Percentiles rank a stretch among this genome's conserved stretches.
Conservation (phyloP, 2,329 filamentous ascomycete genomes). For the Thielaviopsis euricoi region DNA sequence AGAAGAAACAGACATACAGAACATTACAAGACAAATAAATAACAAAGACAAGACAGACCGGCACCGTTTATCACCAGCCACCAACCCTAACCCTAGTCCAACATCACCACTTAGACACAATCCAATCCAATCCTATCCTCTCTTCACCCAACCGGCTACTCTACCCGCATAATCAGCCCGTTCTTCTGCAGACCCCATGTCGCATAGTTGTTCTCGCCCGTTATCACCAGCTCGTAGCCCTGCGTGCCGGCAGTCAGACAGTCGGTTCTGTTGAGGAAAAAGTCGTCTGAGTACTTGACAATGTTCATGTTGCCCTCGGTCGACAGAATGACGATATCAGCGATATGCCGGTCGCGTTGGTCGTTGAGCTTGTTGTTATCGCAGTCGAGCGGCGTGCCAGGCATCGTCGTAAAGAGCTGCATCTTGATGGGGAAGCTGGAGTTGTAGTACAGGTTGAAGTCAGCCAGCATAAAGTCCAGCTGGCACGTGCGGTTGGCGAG, state of each 20-base stretch:
- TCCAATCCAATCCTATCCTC: too few species aligned
- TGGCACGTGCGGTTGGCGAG: constrained; percentile 15
- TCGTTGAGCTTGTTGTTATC: constrained; percentile 15
- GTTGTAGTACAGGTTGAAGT: constrained; percentile 14
- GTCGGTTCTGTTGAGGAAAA: background rate
- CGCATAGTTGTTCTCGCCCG: constrained; percentile 4
- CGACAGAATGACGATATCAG: constrained; percentile 7
- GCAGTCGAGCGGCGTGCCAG: constrained; percentile 14
- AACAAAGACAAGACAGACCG: background rate
- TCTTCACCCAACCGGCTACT: too few species aligned
- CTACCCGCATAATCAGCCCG: constrained; percentile 5
- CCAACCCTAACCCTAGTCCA: background rate
- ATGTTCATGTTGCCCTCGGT: constrained; percentile 3
- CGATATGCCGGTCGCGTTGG: constrained; percentile 16
- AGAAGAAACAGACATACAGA: background rate
- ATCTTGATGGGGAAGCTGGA: constrained; percentile 15
- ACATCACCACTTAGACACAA: background rate
- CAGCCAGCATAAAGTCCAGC: constrained; percentile 13
- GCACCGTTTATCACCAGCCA: background rate
- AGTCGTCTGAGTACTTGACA: constrained; percentile 9
- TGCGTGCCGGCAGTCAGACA: constrained; percentile 2
- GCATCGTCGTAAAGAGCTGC: constrained; percentile 16
- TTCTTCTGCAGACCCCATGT: constrained; percentile 1
- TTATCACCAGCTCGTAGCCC: constrained; percentile 10
- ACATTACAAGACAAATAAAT: background rate